Base-by-base conservation (phyloP, 805 yeast genomes). In the Wickerhamiella brachini region DNA sequence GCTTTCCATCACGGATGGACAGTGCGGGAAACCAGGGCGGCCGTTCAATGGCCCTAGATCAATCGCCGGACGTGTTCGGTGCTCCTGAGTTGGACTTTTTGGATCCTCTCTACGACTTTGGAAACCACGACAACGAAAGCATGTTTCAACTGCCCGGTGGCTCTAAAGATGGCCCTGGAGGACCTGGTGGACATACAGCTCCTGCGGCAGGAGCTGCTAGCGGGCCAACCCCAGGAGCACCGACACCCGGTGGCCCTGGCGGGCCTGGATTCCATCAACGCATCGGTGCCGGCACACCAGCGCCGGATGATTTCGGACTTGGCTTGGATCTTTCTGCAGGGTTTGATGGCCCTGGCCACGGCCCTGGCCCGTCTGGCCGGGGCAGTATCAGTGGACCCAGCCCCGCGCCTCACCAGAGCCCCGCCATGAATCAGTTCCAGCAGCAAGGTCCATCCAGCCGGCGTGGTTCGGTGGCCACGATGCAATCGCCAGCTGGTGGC, bases 1-100 rank as follows among this genome's bases (percentile, higher is more conserved):
- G 42, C 10, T 45, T 20, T 10, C 37, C 20, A 9, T 24, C 23
- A n/a, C 50, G 51, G 26, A 47, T 49, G 41, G 53, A 49, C 34
- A 50, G 52, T 43, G 54, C 41, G 9, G 20, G 18, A 5, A 15
- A 37, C 41, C 34, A 29, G 15, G 34, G 34, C 3, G 20, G 20
- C 41, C 41, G 41, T 9, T 17, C 41, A 4, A n/a, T 23, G 31
- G 46, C 47, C 9, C 41, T 45, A n/a, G 47, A 45, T 23, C 47
- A 45, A 24, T 23, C 47, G 22, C 47, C 47, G 2, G 38, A 29
- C 4, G 24, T n/a, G 13, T 45, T 45, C 13, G 47, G 47, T 13
- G 37, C 47, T 5, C 23, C 47, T n/a, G 37, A 20, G 23, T 39
- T 45, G 5, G 47, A 45, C 20, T 45, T 29, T 13, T 15, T 45